Evolutionary conservation across 2,329 filamentous ascomycete genomes (phyloP).

Genomic region (Fusarium decemcellulare): DNA sequence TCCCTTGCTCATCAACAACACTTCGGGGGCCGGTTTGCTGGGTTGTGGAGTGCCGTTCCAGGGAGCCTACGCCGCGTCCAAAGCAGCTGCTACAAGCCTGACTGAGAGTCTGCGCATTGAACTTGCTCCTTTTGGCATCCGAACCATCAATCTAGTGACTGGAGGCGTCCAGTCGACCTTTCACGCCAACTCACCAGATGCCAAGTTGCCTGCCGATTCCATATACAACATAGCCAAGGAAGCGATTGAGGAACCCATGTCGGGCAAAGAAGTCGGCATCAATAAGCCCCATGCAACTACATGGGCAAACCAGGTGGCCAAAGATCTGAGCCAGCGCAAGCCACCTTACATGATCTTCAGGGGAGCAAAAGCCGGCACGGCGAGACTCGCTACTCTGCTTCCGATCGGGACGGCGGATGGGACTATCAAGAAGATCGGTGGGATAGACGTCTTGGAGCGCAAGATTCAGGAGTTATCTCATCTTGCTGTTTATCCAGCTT

Average conservation of each 20-base stretch:
- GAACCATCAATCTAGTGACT: conserved; percentile 45
- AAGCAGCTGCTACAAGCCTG: conserved; percentile 42
- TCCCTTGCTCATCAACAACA: conserved; percentile 41
- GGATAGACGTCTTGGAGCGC: conserved; percentile 30
- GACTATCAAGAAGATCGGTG: conserved; percentile 21
- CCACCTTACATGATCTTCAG: conserved; percentile 26
- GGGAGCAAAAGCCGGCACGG: conserved; percentile 17
- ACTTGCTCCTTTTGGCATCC: conserved; percentile 46
- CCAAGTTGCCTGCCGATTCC: conserved; percentile 17
- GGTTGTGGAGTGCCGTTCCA: conserved; percentile 39
- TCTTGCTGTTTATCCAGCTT: too few species aligned
- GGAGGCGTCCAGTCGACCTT: conserved; percentile 41
- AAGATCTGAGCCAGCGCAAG: conserved; percentile 33
- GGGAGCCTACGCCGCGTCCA: conserved; percentile 47
- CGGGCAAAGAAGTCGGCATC: conserved; percentile 2
- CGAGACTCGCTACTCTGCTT: conserved; percentile 15
- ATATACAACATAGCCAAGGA: conserved; percentile 37
- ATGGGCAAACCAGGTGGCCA: conserved; percentile 37
- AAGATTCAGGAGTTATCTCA: too few species aligned
- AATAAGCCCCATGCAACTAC: not conserved
- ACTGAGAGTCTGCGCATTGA: conserved; percentile 46
- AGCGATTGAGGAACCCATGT: conserved; percentile 25
- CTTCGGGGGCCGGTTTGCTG: conserved; percentile 19
- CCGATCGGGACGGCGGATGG: conserved; percentile 26
- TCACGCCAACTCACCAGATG: conserved; percentile 14